Base-by-base conservation (phyloP, 2,329 filamentous ascomycete species). In the Plenodomus biglobosus region DNA sequence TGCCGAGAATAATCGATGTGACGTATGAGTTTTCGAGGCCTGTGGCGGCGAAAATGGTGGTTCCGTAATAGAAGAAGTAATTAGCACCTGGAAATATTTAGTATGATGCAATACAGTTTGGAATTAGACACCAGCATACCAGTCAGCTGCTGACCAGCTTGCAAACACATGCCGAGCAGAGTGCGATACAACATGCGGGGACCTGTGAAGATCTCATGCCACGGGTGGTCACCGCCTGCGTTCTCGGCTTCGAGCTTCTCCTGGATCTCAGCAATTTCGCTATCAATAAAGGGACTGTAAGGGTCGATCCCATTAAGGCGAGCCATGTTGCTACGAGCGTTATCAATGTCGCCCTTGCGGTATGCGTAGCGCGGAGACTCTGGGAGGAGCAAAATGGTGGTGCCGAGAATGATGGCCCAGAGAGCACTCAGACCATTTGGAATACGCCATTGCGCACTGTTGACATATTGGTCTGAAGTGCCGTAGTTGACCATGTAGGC, bases 171-270 rank as follows among this genome's bases (percentile, higher is more conserved):
- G 30, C 85, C 85, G 0, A 88, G 75, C 0, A 82, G 45, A 1
- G 83, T 85, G 24, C 85, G 80, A 69, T 87, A 84, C 8, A 83
- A 57, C 78, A 88, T 90, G 55, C 84, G 85, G 61, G 85, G 85
- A 54, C 79, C 76, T 50, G 80, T 79, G 57, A 90, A 77, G 59
- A 83, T 81, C 61, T 88, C 85, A 53, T 88, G 62, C 68, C 66
- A 70, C 19, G 63, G 62, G 55, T 70, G 68, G 1, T 65, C 64
- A 18, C 67, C 64, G 22, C 67, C 66, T 24, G 64, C 58, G 13
- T 71, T 67, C 63, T 84, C 81, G 4, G 78, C 75, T 24, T 82
- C 77, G 32, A 81, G 72, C 58, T 83, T 83, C 40, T 77, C 71
- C 48, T 78, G 76, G 58, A 84, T 83, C 55, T 84, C 81, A 1